phyloP scores from a whole-genome alignment of 129 eudicot genomes.

The Heracleum sosnowskyi region DNA sequence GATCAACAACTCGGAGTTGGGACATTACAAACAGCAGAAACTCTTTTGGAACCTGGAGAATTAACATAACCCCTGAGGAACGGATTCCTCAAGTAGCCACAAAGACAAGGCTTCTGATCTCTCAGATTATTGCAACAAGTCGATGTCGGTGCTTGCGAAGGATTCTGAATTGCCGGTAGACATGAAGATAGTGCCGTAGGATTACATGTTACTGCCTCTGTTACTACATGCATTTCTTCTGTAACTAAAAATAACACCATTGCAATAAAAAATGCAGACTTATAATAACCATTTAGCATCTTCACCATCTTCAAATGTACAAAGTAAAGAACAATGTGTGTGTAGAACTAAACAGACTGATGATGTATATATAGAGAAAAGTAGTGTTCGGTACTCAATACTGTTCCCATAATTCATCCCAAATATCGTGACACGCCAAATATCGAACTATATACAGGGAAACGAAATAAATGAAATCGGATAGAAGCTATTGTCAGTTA shows the following conservation, averaged over 20 bases:
- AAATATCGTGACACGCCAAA: no score
- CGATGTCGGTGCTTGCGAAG: not conserved
- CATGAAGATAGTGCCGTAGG: not conserved
- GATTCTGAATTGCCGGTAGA: not conserved
- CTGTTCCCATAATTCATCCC: no score
- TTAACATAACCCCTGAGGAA: not conserved
- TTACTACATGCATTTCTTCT: not conserved
- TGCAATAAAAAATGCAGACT: not conserved
- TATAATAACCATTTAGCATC: not conserved
- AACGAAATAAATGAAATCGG: not conserved
- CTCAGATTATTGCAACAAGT: not conserved
- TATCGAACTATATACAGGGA: no score
- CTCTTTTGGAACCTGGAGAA: not conserved
- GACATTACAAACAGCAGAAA: not conserved
- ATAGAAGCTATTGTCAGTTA: not conserved
- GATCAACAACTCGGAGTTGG: not conserved
- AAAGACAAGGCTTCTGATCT: conserved; percentile 1
- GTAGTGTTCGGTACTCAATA: no score
- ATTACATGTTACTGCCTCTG: not conserved
- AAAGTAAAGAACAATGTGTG: not conserved
- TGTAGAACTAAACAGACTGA: not conserved
- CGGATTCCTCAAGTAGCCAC: not conserved
- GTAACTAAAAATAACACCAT: not conserved
- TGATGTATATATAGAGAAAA: no score
- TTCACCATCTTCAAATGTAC: not conserved